These are phyloP conservation scores for Didymella sp. DNA, from an alignment of 2,329 filamentous ascomycete genomes.

Conservation along the genomic window DNA sequence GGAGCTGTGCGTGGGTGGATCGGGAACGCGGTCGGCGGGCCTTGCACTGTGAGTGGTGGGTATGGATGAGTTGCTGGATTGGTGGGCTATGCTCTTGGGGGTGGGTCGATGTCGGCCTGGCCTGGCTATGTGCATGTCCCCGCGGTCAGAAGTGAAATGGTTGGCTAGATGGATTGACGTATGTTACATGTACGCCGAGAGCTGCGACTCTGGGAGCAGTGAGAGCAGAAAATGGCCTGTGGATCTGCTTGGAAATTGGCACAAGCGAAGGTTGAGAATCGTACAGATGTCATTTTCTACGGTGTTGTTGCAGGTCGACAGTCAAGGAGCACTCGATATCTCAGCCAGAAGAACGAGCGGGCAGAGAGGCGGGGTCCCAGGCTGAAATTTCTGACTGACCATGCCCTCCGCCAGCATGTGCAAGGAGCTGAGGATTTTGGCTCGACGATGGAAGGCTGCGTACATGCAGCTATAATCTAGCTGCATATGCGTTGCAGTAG, in stretches of 20 bases:
- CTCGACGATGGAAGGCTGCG: constrained; percentile 40
- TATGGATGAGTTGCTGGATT: constrained; percentile 32
- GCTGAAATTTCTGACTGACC: constrained; percentile 27
- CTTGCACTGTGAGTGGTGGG: constrained; percentile 29
- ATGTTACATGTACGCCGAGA: constrained; percentile 25
- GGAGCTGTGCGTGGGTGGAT: constrained; percentile 48
- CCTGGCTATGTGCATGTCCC: constrained; percentile 36
- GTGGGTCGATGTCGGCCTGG: constrained; percentile 35
- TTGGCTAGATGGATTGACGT: constrained; percentile 28
- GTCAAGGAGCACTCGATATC: neutral
- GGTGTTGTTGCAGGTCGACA: neutral
- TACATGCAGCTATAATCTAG: constrained; percentile 46
- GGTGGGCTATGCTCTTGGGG: constrained; percentile 27
- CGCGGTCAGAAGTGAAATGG: constrained; percentile 29
- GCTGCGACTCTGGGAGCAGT: constrained; percentile 2
- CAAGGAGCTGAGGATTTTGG: constrained; percentile 28
- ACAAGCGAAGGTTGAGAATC: neutral
- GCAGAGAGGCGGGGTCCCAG: constrained; percentile 31
- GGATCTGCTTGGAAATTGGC: neutral
- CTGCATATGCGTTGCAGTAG: constrained; percentile 47
- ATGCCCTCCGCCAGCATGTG: constrained; percentile 24
- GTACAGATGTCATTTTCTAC: neutral
- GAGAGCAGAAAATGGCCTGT: neutral
- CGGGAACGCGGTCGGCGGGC: constrained; percentile 41
- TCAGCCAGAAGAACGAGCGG: constrained; percentile 6